Percentiles rank a stretch among this genome's conserved stretches.
These are phyloP conservation scores for Xylaria nigripes DNA, from an alignment of 495 filamentous ascomycete genomes.

Conservation along the genomic window DNA sequence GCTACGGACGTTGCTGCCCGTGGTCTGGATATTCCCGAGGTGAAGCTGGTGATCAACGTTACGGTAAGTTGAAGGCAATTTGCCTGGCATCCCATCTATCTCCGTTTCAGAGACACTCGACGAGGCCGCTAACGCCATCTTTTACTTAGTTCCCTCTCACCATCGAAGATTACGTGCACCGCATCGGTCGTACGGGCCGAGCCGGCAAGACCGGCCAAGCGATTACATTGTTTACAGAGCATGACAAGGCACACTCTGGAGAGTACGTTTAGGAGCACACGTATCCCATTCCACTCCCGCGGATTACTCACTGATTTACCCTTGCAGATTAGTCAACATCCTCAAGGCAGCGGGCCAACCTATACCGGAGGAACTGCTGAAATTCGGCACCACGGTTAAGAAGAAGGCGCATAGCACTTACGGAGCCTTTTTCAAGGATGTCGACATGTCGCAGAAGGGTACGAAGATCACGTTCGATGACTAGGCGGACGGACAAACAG, in stretches of 20 bases:
- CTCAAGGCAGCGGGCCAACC: conserved; percentile 80
- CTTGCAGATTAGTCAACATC: conserved; percentile 68
- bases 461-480: conserved; percentile 93
- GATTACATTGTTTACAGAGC: conserved; percentile 89
- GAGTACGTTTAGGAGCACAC: conserved; percentile 54
- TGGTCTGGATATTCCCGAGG: conserved; percentile 89
- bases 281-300: background rate
- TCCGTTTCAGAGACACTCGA: too few relatives aligned
- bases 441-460: conserved; percentile 65
- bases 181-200: conserved; percentile 89
- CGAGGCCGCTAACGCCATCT: conserved; percentile 6
- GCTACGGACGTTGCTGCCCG: conserved; percentile 95
- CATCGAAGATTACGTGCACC: conserved; percentile 92
- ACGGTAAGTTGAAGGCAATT: conserved; percentile 36
- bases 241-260: conserved; percentile 82
- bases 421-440: conserved; percentile 85
- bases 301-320: conserved; percentile 1
- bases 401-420: conserved; percentile 93
- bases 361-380: conserved; percentile 79
- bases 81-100: too few relatives aligned
- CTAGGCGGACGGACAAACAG: conserved; percentile 15
- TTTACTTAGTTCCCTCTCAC: conserved; percentile 48
- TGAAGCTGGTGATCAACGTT: conserved; percentile 90
- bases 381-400: conserved; percentile 97
- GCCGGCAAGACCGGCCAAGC: conserved; percentile 85